phyloP scores from a whole-genome alignment of 345 rosid species.

The Citrus glauca region DNA sequence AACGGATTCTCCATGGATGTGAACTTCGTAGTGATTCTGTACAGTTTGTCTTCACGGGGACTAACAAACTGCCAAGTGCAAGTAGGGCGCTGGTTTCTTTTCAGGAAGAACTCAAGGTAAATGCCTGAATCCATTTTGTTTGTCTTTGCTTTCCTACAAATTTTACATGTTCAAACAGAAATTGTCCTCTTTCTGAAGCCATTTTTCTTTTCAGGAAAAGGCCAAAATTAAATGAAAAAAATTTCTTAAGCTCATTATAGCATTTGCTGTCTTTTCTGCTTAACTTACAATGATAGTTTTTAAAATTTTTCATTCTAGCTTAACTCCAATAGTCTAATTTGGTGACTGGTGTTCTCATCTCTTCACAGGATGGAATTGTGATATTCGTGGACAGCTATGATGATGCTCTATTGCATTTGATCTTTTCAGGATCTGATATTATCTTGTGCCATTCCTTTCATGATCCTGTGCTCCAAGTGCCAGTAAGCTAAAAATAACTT shows the following conservation, averaged over 20 bases:
- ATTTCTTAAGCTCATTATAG: background rate
- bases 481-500: constrained; percentile 37
- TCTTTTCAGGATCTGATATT: constrained; percentile 63
- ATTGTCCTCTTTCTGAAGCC: background rate
- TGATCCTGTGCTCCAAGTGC: constrained; percentile 61
- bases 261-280: background rate
- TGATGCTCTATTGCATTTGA: constrained; percentile 48
- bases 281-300: too few relatives aligned
- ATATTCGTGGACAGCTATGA: constrained; percentile 37
- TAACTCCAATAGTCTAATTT: constrained; percentile 2
- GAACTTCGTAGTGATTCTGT: constrained; percentile 10
- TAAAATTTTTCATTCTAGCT: background rate
- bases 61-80: constrained; percentile 23
- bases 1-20: constrained; percentile 3
- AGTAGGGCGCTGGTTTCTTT: constrained; percentile 32
- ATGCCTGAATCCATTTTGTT: background rate
- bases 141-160: background rate
- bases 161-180: background rate
- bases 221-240: background rate
- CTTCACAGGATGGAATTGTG: constrained; percentile 41
- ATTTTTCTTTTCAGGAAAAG: background rate
- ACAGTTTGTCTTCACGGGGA: constrained; percentile 59
- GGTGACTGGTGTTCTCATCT: constrained; percentile 6
- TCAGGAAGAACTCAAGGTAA: constrained; percentile 47
- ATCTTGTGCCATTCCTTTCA: constrained; percentile 50